Evolutionary conservation across 495 filamentous ascomycete genomes (phyloP).

Genomic region (Lichenothelia convexa): DNA sequence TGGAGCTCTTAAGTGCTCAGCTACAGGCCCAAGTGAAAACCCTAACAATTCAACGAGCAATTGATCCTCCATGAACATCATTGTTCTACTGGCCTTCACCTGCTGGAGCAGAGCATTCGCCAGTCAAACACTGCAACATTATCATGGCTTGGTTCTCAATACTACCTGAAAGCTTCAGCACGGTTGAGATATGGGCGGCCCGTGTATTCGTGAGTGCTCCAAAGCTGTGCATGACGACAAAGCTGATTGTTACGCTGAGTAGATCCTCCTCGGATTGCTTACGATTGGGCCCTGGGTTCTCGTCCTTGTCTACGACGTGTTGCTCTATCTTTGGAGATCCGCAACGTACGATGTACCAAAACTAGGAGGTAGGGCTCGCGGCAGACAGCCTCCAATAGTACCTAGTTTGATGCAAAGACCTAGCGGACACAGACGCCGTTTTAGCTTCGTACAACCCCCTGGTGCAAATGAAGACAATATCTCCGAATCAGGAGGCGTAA

Average conservation of each 20-base stretch:
- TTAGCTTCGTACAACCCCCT: slow-evolving; percentile 24
- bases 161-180: slow-evolving; percentile 34
- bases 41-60: no score
- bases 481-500: no score
- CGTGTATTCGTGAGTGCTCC: slow-evolving; percentile 39
- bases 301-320: slow-evolving; percentile 46
- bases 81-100: no score
- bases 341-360: slow-evolving; percentile 39
- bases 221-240: background rate
- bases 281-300: slow-evolving; percentile 49
- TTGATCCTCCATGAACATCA: no score
- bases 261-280: slow-evolving; percentile 46
- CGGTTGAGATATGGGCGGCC: slow-evolving; percentile 44
- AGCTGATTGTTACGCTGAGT: slow-evolving; percentile 1
- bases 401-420: slow-evolving; percentile 44
- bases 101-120: no score
- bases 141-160: slow-evolving; percentile 56
- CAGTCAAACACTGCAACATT: no score
- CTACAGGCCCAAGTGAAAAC: no score
- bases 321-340: slow-evolving; percentile 44
- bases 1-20: no score
- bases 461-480: slow-evolving; percentile 1
- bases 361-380: slow-evolving; percentile 45
- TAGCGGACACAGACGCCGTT: slow-evolving; percentile 31
- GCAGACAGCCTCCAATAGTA: slow-evolving; percentile 40